Base-by-base conservation (phyloP, 192 early-diverging fungal genomes). In the Dispira simplex region DNA sequence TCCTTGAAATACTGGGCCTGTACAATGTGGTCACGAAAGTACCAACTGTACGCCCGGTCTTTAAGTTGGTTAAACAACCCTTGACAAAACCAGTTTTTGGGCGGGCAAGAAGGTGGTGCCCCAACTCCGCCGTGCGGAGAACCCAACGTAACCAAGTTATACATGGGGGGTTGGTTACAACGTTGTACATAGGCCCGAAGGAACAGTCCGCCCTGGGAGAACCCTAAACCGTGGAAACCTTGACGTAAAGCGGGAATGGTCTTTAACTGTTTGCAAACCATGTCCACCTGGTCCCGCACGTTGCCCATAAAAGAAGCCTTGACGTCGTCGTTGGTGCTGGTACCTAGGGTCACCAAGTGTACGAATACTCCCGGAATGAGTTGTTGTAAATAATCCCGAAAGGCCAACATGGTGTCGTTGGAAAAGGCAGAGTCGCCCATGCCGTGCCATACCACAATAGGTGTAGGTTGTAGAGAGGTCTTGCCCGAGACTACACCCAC, bases 1-100 rank as follows among this genome's bases (percentile, higher is more conserved):
- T 84, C 85, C 64, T 91, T 92, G 67, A 81, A 98, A 63, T 97
- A 98, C 76, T 98, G 96, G 5, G 94, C 96, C 76, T 92, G 96
- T 11, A 98, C 75, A 6, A 93, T 73, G 65, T 86, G 83, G 63
- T 83, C 73, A 16, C 91, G 86, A 21, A 95, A 79, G 77, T 91
- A 96, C 46, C 77, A 74, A 44, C 84, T 77, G 75, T 98, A 98
- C 8, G 84, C 93, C 10, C 90, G 91, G 16, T 71, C 14, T 5
- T 43, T 27, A 1, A 60, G 39, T 44, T 60, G 25, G 58, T 21
- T 21, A 16, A 43, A 43, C 8, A 91, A 89, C 56, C 87, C 73
- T 14, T 59, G 60, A 76, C 94, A 98, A 32, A 77, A 68, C 10
- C 66, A 64, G 49, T 49, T 69, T 44, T 81, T 74, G 63, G 76